Percentiles rank a stretch among this genome's conserved stretches.
These are phyloP conservation scores for Dipteronia sinensis DNA, from an alignment of 345 rosid genomes.

Conservation along the genomic window DNA sequence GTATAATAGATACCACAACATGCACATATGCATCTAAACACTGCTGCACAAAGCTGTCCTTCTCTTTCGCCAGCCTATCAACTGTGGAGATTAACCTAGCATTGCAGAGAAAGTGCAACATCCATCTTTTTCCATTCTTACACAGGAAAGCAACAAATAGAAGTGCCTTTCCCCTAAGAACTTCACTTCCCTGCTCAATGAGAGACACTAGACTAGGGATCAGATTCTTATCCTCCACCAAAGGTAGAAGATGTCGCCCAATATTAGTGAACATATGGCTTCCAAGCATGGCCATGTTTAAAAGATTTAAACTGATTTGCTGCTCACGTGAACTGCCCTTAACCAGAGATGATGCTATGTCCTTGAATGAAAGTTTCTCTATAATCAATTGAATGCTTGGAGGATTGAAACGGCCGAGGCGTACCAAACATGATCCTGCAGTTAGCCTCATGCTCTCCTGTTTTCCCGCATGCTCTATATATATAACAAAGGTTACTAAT, in stretches of 20 bases:
- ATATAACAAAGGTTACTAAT: slow-evolving; percentile 85
- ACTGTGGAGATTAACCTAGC: slow-evolving; percentile 73
- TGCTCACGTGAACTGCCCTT: slow-evolving; percentile 93
- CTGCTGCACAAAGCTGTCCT: slow-evolving; percentile 72
- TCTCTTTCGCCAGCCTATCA: slow-evolving; percentile 89
- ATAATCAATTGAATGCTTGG: slow-evolving; percentile 71
- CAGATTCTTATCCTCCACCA: slow-evolving; percentile 83
- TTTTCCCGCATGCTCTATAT: slow-evolving; percentile 82
- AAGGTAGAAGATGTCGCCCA: slow-evolving; percentile 71
- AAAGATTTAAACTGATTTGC: slow-evolving; percentile 86
- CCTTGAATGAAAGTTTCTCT: slow-evolving; percentile 83
- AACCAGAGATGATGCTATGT: slow-evolving; percentile 67
- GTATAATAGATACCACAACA: slow-evolving; percentile 67
- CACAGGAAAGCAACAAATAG: slow-evolving; percentile 83
- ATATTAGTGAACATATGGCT: slow-evolving; percentile 70
- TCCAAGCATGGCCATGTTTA: slow-evolving; percentile 82
- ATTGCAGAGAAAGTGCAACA: slow-evolving; percentile 78
- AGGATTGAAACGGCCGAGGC: slow-evolving; percentile 85
- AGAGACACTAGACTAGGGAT: slow-evolving; percentile 72
- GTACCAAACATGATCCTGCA: slow-evolving; percentile 98
- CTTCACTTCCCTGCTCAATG: slow-evolving; percentile 87
- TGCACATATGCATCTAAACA: slow-evolving; percentile 74
- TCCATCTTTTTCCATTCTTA: slow-evolving; percentile 82
- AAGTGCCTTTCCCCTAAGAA: slow-evolving; percentile 81
- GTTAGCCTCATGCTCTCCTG: slow-evolving; percentile 94